phyloP scores from a whole-genome alignment of 2,329 filamentous ascomycete species.

The Drechslera avenae region DNA sequence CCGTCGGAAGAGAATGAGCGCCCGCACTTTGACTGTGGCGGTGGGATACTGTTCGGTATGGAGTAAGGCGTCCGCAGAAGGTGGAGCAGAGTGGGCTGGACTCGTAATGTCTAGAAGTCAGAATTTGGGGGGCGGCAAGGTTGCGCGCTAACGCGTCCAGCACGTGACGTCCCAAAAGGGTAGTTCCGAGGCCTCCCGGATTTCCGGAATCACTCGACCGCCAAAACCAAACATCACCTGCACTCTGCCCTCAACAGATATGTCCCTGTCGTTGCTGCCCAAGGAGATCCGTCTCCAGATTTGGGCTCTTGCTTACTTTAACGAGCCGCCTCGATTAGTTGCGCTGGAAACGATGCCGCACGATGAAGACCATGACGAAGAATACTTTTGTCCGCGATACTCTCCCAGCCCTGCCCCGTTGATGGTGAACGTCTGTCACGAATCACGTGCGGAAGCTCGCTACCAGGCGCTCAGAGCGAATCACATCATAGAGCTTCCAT shows the following conservation, averaged over 20 bases:
- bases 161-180: constrained; percentile 10
- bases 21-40: background rate
- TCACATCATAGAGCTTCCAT: constrained; percentile 18
- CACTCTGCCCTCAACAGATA: constrained; percentile 5
- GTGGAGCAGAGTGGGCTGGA: constrained; percentile 15
- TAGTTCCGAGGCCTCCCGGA: constrained; percentile 3
- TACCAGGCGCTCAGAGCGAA: constrained; percentile 23
- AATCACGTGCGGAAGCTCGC: constrained; percentile 25
- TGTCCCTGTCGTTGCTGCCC: constrained; percentile 28
- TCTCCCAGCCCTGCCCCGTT: constrained; percentile 24
- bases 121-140: constrained; percentile 2
- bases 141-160: background rate
- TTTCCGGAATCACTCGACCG: background rate
- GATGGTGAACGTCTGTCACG: constrained; percentile 25
- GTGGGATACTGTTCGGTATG: constrained; percentile 11
- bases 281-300: constrained; percentile 34
- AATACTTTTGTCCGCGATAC: constrained; percentile 29
- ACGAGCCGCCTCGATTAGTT: constrained; percentile 27
- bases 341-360: constrained; percentile 22
- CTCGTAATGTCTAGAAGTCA: constrained; percentile 12
- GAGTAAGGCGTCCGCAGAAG: constrained; percentile 9
- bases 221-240: too few species aligned
- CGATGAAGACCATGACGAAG: constrained; percentile 22
- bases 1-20: background rate
- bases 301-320: constrained; percentile 25